Base-by-base conservation (phyloP, 163 green algal genomes). In the Trebouxia gelatinosa region DNA sequence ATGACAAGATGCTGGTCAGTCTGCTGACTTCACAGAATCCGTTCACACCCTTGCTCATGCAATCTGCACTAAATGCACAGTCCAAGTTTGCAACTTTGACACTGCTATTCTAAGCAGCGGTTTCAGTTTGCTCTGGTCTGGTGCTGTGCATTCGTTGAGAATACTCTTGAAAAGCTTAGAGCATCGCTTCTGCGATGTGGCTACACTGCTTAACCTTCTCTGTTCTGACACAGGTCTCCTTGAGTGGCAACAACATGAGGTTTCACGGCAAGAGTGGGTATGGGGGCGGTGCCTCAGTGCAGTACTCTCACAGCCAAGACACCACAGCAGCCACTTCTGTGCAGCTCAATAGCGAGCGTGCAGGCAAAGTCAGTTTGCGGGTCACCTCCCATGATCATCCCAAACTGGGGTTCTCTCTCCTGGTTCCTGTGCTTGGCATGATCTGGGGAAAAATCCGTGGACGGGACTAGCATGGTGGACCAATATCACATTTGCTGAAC, bases 271-370 rank as follows among this genome's bases (percentile, higher is more conserved):
- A 93, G 64, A 58, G 88, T 75, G 82, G 78, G 32, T 72, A 89
- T 51, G 87, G 82, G 48, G 83, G 77, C 28, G 91, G 91, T 71
- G 70, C 82, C 34, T 76, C 78, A 51, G 64, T 61, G 43, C 85
- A 89, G 74, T 80, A 84, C 5, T 70, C 66, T 34, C 6, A 83
- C 19, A 84, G 76, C 0, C 57, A 75, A 17, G 83, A 90, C 35
- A 89, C 86, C 29, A 51, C 72, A 28, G 46, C 91, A 21, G 31
- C 62, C 16, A 35, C 57, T 11, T 79, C 83, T 23, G 70, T 79
- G 4, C 89, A 88, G 75, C 59, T 92, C n/a, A 93, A 92, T 79
- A 84, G 35, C 74, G 83, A 85, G 57, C 70, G 77, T n/a, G 40
- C 79, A 38, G 86, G 86, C 32, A 76, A 81, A 64, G 48, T 90